Percentiles rank a stretch among this genome's conserved stretches.
Conservation (phyloP, 768 basidiomycete species). For the Pilatotrama ljubarskyi region DNA sequence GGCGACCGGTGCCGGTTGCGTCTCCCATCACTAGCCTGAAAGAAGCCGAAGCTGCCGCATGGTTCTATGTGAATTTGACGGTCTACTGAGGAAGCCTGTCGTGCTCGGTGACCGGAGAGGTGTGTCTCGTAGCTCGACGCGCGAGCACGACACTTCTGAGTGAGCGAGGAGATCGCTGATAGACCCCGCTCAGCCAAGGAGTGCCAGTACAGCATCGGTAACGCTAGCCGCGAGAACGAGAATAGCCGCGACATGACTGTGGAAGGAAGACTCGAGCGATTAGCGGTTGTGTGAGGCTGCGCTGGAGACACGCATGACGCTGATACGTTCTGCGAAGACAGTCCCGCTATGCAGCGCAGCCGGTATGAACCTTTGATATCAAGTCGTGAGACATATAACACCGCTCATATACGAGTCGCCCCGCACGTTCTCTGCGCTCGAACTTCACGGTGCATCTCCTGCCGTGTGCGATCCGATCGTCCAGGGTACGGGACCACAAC, state of each 20-base stretch:
- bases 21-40: not conserved
- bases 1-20: constrained; percentile 4
- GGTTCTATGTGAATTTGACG: constrained; percentile 8
- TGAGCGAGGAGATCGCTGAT: no score
- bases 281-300: not conserved
- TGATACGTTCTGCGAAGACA: not conserved
- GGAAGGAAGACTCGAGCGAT: not conserved
- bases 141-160: no score
- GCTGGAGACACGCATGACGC: not conserved
- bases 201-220: not conserved
- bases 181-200: not conserved
- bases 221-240: not conserved
- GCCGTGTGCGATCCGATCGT: no score
- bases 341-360: not conserved
- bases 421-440: no score
- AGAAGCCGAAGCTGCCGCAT: constrained; percentile 9
- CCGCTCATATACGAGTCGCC: not conserved
- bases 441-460: no score
- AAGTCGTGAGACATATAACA: not conserved
- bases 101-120: not conserved
- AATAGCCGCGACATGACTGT: not conserved
- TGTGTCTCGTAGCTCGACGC: not conserved
- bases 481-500: no score
- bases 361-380: not conserved
- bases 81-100: not conserved